These are phyloP conservation scores for Calonectria pseudoreteaudii DNA, from an alignment of 2,329 filamentous ascomycete genomes.

Conservation along the genomic window DNA sequence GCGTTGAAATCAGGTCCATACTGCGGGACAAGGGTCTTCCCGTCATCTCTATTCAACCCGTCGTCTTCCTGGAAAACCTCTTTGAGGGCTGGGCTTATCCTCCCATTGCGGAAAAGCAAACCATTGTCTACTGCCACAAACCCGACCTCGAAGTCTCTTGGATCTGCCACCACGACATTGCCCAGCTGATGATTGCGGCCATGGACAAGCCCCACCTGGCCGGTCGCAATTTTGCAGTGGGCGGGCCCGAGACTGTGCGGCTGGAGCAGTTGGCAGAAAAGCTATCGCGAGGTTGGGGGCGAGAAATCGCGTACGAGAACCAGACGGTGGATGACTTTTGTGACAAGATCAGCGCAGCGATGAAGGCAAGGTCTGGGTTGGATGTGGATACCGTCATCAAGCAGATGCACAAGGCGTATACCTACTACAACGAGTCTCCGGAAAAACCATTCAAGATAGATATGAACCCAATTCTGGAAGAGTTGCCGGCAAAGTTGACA, in stretches of 20 bases:
- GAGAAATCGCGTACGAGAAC: neutral
- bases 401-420: slow-evolving; percentile 56
- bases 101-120: slow-evolving; percentile 33
- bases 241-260: neutral
- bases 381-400: slow-evolving; percentile 48
- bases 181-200: slow-evolving; percentile 51
- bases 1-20: neutral
- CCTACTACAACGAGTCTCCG: slow-evolving; percentile 52
- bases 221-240: slow-evolving; percentile 45
- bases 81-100: slow-evolving; percentile 1
- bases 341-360: neutral
- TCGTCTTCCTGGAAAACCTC: neutral
- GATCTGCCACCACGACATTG: slow-evolving; percentile 54
- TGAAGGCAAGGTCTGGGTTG: slow-evolving; percentile 41
- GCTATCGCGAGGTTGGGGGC: neutral
- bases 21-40: neutral
- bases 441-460: slow-evolving; percentile 53
- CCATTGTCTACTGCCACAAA: slow-evolving; percentile 54
- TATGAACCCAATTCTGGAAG: slow-evolving; percentile 45
- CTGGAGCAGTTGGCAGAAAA: neutral
- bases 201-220: slow-evolving; percentile 47
- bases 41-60: neutral
- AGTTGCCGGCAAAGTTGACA: neutral
- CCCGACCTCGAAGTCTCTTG: slow-evolving; percentile 50
- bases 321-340: neutral